These are phyloP conservation scores for Solanum peruvianum DNA, from an alignment of 257 asterid genomes.

Conservation along the genomic window DNA sequence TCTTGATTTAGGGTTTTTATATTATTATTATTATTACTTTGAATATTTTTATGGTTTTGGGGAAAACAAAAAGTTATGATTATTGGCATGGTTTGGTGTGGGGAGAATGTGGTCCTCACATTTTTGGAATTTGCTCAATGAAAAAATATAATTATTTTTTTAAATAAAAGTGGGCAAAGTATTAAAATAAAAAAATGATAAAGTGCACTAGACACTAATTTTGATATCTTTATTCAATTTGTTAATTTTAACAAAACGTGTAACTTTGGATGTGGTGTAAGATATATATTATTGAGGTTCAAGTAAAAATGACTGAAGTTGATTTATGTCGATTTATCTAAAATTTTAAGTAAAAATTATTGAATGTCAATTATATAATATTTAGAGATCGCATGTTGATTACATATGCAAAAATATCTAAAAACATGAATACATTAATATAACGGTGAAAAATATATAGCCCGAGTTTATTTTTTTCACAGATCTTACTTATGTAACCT, in stretches of 20 bases:
- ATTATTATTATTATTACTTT: background rate
- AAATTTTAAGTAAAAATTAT: fast-evolving
- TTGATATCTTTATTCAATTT: background rate
- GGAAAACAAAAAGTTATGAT: background rate
- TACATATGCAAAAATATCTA: too few relatives aligned
- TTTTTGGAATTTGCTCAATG: background rate
- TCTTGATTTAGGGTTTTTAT: background rate
- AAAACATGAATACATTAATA: background rate
- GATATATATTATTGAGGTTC: background rate
- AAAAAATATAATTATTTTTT: background rate
- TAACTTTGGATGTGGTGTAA: background rate
- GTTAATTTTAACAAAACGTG: background rate
- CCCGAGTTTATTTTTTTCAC: background rate
- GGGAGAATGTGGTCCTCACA: background rate
- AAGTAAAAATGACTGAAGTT: background rate
- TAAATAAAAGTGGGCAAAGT: background rate
- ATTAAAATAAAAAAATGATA: too few relatives aligned
- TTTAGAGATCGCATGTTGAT: background rate
- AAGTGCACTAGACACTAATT: background rate
- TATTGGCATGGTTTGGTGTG: background rate
- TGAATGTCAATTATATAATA: background rate
- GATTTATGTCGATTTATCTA: background rate
- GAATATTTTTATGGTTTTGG: background rate
- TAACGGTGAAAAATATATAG: background rate
- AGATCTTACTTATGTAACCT: background rate